Evolutionary conservation across 306 rosid genomes (phyloP), one percentile per base, ranked within the genome.

Genomic region (Sesbania bispinosa): DNA sequence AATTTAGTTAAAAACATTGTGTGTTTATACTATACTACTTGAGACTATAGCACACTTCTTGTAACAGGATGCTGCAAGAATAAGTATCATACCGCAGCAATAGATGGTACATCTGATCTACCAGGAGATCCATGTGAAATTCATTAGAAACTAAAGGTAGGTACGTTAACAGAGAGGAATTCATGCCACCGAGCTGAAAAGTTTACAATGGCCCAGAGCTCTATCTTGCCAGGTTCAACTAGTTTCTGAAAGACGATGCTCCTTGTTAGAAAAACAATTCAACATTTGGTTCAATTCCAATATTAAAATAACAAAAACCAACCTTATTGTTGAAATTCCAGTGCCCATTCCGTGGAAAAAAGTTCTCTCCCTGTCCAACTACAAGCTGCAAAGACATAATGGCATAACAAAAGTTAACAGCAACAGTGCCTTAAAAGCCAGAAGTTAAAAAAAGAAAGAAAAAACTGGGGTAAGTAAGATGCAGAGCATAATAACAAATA

Each of bases 261-360:
- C 33, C 10, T 5, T 16, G 21, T 62, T 42, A 74, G 73, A 62
- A 21, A 15, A 32, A 48, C 33, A 32, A 69, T 2, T 7, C 21
- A 10, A 52, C 24, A 47, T 60, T 41, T 38, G n/a, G 3, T 33
- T 9, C 14, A 38, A 46, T 27, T 1, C 51, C 6, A 59, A 46
- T 3, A 55, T 9, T 10, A 58, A n/a, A 43, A 50, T 19, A 24
- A n/a, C 8, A 20, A 18, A 1, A 39, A 23, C 3, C 0, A 51
- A 81, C 89, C 86, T 82, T 82, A 7, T 85, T 46, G 63, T 77
- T 71, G 67, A 80, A 77, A 51, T 83, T 77, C 90, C 87, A 86
- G 36, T 69, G 51, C 9, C 90, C 87, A 55, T 77, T 70, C 2
- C 58, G 39, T 0, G 90, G 87, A 30, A 10, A 7, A 15, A 80